phyloP scores from a whole-genome alignment of 495 filamentous ascomycete genomes.

The Neurospora intermedia region DNA sequence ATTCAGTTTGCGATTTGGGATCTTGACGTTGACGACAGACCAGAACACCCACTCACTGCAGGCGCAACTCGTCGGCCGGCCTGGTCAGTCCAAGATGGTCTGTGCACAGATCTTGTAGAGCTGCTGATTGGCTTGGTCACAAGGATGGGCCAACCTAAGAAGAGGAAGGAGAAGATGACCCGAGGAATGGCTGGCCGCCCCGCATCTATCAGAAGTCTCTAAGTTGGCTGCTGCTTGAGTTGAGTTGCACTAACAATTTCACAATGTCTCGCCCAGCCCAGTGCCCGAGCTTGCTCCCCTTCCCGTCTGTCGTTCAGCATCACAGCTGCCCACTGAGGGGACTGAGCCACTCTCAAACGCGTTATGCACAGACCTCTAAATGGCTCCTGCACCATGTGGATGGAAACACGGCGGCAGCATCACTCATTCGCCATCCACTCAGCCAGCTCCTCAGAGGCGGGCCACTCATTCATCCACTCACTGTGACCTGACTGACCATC shows the following conservation, averaged over 20 bases:
- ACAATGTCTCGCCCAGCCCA: background rate
- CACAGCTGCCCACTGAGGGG: background rate
- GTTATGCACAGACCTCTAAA: background rate
- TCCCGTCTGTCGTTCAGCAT: background rate
- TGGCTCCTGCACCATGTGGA: background rate
- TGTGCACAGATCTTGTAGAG: background rate
- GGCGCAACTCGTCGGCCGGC: background rate
- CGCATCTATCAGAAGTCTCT: background rate
- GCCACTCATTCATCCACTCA: background rate
- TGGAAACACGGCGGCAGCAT: conserved; percentile 4
- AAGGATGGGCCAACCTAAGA: conserved; percentile 2
- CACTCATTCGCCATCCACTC: conserved; percentile 12
- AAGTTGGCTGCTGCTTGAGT: background rate
- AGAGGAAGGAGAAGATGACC: background rate
- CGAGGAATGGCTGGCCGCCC: background rate
- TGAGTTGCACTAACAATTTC: background rate
- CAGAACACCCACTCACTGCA: background rate
- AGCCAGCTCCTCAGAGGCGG: background rate
- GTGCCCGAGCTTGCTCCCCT: background rate
- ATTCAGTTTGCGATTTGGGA: conserved; percentile 2
- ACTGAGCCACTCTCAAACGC: background rate
- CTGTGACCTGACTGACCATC: background rate
- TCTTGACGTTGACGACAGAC: conserved; percentile 15
- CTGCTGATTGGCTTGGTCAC: conserved; percentile 12
- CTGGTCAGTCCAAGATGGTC: background rate